Evolutionary conservation across 805 yeast genomes (phyloP).

Genomic region (Starmera caribaea): DNA sequence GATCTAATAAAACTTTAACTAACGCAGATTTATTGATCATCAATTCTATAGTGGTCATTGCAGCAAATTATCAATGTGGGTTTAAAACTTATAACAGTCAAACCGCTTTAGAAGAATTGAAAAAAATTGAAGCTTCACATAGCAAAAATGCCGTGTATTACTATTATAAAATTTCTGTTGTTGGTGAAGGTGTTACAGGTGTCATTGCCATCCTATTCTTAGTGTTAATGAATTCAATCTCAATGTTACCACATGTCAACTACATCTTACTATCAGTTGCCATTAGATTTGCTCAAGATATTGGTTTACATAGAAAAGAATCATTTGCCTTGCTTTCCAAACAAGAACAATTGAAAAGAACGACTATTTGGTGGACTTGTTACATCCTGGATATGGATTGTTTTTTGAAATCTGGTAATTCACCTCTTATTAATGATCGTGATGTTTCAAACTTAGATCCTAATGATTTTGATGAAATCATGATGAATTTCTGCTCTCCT

Average conservation of each 20-base stretch:
- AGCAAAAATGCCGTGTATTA: constrained; percentile 37
- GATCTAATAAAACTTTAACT: constrained; percentile 7
- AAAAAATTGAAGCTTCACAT: constrained; percentile 20
- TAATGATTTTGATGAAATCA: constrained; percentile 1
- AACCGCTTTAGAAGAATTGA: constrained; percentile 12
- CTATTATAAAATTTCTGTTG: constrained; percentile 38
- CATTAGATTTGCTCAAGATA: constrained; percentile 42
- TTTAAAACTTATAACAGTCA: constrained; percentile 2
- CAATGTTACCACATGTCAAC: constrained; percentile 31
- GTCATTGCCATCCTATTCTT: constrained; percentile 44
- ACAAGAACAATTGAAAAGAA: constrained; percentile 27
- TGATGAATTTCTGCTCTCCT: neutral
- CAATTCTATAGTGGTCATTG: constrained; percentile 19
- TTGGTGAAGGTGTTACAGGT: constrained; percentile 42
- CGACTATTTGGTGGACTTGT: constrained; percentile 40
- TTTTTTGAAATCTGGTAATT: constrained; percentile 37
- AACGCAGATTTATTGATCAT: constrained; percentile 25
- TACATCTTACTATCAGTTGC: constrained; percentile 34
- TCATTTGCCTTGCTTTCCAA: constrained; percentile 25
- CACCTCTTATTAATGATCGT: constrained; percentile 32
- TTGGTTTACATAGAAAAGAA: constrained; percentile 48
- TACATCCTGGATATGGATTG: constrained; percentile 35
- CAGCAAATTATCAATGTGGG: constrained; percentile 6
- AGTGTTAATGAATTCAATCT: constrained; percentile 25
- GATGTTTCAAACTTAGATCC: constrained; percentile 25